phyloP scores from a whole-genome alignment of 2,329 filamentous ascomycete species.

The Zymoseptoria ardabiliae region DNA sequence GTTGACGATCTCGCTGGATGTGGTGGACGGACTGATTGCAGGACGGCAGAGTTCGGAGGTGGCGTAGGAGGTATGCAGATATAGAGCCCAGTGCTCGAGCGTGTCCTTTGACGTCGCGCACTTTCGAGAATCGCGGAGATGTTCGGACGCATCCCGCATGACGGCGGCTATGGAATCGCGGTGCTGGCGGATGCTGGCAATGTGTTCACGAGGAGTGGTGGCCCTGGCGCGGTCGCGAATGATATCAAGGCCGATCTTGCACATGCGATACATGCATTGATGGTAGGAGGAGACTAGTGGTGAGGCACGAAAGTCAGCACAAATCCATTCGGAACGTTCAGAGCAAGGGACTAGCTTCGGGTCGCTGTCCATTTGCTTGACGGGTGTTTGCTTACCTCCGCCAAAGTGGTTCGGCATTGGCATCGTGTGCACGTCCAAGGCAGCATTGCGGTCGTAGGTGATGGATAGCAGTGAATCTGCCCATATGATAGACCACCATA shows the following conservation, averaged over 20 bases:
- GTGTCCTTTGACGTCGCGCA: conserved; percentile 46
- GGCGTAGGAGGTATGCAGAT: conserved; percentile 56
- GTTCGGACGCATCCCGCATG: conserved; percentile 50
- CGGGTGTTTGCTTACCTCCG: conserved; percentile 17
- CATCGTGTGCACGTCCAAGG: conserved; percentile 44
- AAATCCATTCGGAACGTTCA: neutral
- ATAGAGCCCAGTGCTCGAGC: conserved; percentile 53
- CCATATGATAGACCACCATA: conserved; percentile 57
- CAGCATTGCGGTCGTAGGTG: conserved; percentile 54
- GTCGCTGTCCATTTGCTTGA: neutral
- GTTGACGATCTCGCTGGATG: conserved; percentile 38
- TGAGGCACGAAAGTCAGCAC: neutral
- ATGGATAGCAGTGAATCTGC: conserved; percentile 58
- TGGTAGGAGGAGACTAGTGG: conserved; percentile 47
- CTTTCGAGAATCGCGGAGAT: conserved; percentile 48
- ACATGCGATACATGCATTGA: conserved; percentile 50
- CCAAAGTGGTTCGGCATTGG: conserved; percentile 28
- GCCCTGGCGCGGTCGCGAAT: conserved; percentile 50
- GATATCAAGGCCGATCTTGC: conserved; percentile 53
- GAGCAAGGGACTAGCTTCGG: neutral
- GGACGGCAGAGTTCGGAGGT: conserved; percentile 56
- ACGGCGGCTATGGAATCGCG: conserved; percentile 51
- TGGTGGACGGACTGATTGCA: conserved; percentile 46
- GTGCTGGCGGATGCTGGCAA: conserved; percentile 47
- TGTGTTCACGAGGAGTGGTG: conserved; percentile 47